Base-by-base conservation (phyloP, 306 rosid genomes). In the Medicago lupulina region DNA sequence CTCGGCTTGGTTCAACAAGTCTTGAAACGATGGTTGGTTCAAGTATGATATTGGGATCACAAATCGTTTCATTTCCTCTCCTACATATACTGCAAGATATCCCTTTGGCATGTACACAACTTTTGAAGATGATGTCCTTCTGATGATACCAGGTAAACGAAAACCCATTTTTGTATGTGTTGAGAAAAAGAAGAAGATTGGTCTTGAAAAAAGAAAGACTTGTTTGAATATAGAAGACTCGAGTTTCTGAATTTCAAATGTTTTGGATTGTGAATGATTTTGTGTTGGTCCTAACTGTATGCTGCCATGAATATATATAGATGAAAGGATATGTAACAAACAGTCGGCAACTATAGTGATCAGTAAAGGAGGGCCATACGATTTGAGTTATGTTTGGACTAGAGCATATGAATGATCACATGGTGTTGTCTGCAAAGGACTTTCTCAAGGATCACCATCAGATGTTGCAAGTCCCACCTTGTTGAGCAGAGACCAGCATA, bases 41-140 rank as follows among this genome's bases (percentile, higher is more conserved):
- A 77, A 72, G 59, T 66, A 66, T 49, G 76, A 73, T 34, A 82
- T 7, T 0, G 92, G 90, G 47, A 86, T 81, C n/a, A 84, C 71
- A 28, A 60, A 86, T 4, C 88, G 62, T 71, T 71, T 84, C 63
- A 43, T 74, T 69, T 83, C 46, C 70, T 87, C 85, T 36, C 87
- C 90, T 63, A 76, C 85, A 57, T 67, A 77, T 10, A 77, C 81
- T 0, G 61, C 81, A 16, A 77, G 69, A 28, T 43, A 43, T 28
- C 93, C 93, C 57, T 87, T 89, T 71, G 85, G 88, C 7, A 86
- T 82, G 15, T 79, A 65, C 7, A 25, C 43, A 11, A 16, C 59
- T 55, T 41, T 80, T 23, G 85, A 80, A 76, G 47, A 16, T 72
- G 77, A 36, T 25, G 28, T 11, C 36, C 16, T 54, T 54, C 47